phyloP scores from a whole-genome alignment of 1,139 yeast species.

The Kodamaea suecica region DNA sequence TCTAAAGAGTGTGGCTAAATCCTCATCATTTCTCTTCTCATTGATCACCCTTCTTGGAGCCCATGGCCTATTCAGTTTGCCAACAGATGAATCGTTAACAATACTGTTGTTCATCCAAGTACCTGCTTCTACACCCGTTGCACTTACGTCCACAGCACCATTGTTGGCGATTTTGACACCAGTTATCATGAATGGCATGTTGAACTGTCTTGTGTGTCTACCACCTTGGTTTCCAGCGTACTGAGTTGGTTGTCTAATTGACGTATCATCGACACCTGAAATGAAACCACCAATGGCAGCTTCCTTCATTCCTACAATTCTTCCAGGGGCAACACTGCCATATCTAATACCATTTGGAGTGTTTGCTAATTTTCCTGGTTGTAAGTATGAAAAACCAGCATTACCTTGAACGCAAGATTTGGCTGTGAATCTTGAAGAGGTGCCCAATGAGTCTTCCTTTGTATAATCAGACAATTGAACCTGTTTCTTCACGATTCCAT shows the following conservation, averaged over 20 bases:
- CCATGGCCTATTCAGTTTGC: constrained; percentile 5
- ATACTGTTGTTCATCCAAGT: constrained; percentile 36
- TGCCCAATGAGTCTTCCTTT: constrained; percentile 14
- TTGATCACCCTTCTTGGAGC: constrained; percentile 7
- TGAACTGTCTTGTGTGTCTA: constrained; percentile 44
- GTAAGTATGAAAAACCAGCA: constrained; percentile 70
- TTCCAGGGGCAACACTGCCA: constrained; percentile 64
- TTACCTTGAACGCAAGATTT: constrained; percentile 49
- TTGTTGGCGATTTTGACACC: constrained; percentile 38
- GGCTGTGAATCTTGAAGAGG: constrained; percentile 11
- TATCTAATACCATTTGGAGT: constrained; percentile 72
- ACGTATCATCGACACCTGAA: constrained; percentile 39
- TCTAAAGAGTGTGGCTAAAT: constrained; percentile 10
- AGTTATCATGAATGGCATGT: constrained; percentile 41
- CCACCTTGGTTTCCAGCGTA: constrained; percentile 43
- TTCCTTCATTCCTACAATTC: constrained; percentile 52
- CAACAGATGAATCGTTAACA: constrained; percentile 3
- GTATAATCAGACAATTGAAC: constrained; percentile 22
- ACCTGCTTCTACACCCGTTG: constrained; percentile 42
- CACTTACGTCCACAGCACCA: constrained; percentile 39
- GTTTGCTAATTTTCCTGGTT: constrained; percentile 68
- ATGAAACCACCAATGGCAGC: constrained; percentile 81
- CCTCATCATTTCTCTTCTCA: constrained; percentile 8
- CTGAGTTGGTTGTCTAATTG: constrained; percentile 39
- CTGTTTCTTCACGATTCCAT: constrained; percentile 20